Evolutionary conservation across 164 flowering plant genomes (phyloP).

Genomic region (Sextonia rubra): DNA sequence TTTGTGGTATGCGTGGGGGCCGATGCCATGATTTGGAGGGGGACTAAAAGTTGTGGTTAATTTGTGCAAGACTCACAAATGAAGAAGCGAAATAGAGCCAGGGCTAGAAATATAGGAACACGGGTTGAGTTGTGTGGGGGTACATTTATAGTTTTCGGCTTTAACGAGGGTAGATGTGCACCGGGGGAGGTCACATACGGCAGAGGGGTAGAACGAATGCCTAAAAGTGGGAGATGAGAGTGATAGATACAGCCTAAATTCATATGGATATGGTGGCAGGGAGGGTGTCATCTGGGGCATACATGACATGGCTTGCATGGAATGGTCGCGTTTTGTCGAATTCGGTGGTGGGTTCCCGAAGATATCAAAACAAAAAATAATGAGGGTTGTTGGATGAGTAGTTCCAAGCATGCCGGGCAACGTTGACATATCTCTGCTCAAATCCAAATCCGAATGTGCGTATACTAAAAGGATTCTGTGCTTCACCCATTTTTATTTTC

Average conservation of each 20-base stretch:
- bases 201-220: background rate
- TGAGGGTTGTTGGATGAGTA: background rate
- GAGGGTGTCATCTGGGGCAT: background rate
- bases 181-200: background rate
- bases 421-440: background rate
- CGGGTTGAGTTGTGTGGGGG: background rate
- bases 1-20: no score
- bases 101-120: background rate
- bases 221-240: background rate
- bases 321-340: background rate
- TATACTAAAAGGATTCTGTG: background rate
- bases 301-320: background rate
- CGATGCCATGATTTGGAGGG: no score
- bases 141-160: background rate
- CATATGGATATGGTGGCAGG: background rate
- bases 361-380: background rate
- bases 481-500: no score
- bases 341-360: background rate
- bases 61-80: background rate
- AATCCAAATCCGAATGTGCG: background rate
- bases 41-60: no score
- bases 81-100: background rate
- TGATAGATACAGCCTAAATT: no score
- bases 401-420: slow-evolving; percentile 3
- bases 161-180: background rate